These are phyloP conservation scores for Bipolaris victoriae DNA, from an alignment of 2,329 filamentous ascomycete species.

Conservation along the genomic window DNA sequence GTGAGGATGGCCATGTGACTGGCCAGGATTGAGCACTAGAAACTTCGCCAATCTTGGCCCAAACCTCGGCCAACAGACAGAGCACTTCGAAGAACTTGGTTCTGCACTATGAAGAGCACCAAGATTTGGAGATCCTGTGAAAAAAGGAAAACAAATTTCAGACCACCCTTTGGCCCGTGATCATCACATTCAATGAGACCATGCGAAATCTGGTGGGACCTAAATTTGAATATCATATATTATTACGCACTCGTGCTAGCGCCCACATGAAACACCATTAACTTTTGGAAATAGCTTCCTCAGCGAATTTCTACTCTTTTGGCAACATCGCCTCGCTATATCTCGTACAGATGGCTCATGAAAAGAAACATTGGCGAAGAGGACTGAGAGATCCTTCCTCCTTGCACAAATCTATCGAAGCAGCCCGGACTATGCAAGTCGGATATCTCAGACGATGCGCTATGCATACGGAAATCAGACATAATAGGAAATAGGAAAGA, in stretches of 20 bases:
- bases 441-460: slow-evolving; percentile 49
- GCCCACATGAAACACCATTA: slow-evolving; percentile 30
- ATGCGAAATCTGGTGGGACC: neutral
- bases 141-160: neutral
- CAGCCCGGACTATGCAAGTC: slow-evolving; percentile 49
- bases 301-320: slow-evolving; percentile 30
- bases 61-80: slow-evolving; percentile 9
- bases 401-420: slow-evolving; percentile 43
- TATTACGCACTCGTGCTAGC: slow-evolving; percentile 14
- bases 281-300: slow-evolving; percentile 49
- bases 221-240: slow-evolving; percentile 9
- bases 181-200: neutral
- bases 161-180: neutral
- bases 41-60: slow-evolving; percentile 15
- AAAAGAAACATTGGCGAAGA: slow-evolving; percentile 21
- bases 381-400: slow-evolving; percentile 51
- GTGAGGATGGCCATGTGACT: slow-evolving; percentile 3
- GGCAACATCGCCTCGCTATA: slow-evolving; percentile 45
- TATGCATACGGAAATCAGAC: slow-evolving; percentile 41
- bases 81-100: neutral
- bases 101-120: neutral
- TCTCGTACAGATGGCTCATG: slow-evolving; percentile 23
- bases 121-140: neutral
- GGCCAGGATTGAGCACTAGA: slow-evolving; percentile 12
- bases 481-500: slow-evolving; percentile 26